A percentile compares a stretch with the other conserved stretches of the same genome.
phyloP scores from a whole-genome alignment of 768 basidiomycete genomes.

The Lactifluus piperatus region DNA sequence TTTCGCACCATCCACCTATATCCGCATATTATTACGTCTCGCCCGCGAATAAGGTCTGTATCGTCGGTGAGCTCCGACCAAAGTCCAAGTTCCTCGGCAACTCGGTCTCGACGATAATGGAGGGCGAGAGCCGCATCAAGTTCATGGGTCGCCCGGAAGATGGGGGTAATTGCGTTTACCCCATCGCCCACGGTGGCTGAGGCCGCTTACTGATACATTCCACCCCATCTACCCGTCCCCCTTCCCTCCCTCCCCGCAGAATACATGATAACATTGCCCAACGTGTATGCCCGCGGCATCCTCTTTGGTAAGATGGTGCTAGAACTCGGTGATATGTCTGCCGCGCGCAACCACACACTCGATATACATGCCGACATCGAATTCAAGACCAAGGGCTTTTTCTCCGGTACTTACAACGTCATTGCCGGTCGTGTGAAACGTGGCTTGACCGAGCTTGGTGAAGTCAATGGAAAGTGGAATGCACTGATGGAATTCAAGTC shows the following conservation, averaged over 20 bases:
- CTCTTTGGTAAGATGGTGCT: slow-evolving; percentile 92
- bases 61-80: slow-evolving; percentile 89
- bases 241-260: slow-evolving; percentile 34
- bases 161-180: slow-evolving; percentile 50
- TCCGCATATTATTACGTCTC: slow-evolving; percentile 96
- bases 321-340: slow-evolving; percentile 87
- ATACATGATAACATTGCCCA: slow-evolving; percentile 92
- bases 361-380: slow-evolving; percentile 75
- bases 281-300: slow-evolving; percentile 90
- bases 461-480: slow-evolving; percentile 87
- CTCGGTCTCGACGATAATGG: slow-evolving; percentile 93
- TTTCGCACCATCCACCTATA: slow-evolving; percentile 91
- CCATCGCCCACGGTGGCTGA: not conserved
- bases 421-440: slow-evolving; percentile 73
- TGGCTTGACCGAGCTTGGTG: slow-evolving; percentile 60
- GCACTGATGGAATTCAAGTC: slow-evolving; percentile 80
- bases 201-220: no score
- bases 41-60: slow-evolving; percentile 76
- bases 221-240: no score
- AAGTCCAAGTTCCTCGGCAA: slow-evolving; percentile 97
- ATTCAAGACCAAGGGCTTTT: slow-evolving; percentile 99
- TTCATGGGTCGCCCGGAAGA: slow-evolving; percentile 79
- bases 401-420: slow-evolving; percentile 93
- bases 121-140: slow-evolving; percentile 85
- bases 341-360: slow-evolving; percentile 73